Conservation (phyloP, 371 early-diverging fungal species). For the Batrachochytrium dendrobatidis region DNA sequence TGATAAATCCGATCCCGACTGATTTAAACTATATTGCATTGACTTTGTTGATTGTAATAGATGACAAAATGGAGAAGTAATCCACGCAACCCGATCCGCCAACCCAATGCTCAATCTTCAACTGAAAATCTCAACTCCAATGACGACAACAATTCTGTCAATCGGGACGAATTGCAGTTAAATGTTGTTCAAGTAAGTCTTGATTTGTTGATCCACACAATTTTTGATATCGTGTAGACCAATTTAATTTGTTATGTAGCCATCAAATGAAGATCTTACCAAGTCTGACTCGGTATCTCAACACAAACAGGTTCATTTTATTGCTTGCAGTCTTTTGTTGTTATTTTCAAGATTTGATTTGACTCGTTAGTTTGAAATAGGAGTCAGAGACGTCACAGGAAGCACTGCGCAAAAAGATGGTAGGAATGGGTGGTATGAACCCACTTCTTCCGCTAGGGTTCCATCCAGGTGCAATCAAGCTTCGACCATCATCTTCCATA, state of each 20-base stretch:
- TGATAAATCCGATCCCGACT: background rate
- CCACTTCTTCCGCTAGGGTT: background rate
- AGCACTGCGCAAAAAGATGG: background rate
- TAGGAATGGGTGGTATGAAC: conserved; percentile 2
- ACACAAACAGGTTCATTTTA: background rate
- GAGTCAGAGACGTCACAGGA: background rate
- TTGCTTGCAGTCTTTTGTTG: background rate
- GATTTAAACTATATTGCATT: too few relatives aligned
- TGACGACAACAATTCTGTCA: background rate
- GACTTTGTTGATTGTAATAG: too few relatives aligned
- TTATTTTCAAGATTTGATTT: background rate
- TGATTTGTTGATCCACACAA: background rate
- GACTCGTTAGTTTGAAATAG: background rate
- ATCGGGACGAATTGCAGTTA: background rate
- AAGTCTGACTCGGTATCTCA: background rate
- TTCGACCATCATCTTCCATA: background rate
- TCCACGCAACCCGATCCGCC: background rate
- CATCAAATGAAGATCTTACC: background rate
- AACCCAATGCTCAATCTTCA: background rate
- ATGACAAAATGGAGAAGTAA: background rate
- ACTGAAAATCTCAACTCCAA: background rate
- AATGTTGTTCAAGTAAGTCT: background rate
- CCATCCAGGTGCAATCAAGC: background rate
- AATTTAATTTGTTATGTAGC: background rate
- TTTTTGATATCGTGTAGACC: background rate